A percentile compares a stretch with the other conserved stretches of the same genome.
phyloP scores from a whole-genome alignment of 2,329 filamentous ascomycete species.

The Fusarium verticillioides region DNA sequence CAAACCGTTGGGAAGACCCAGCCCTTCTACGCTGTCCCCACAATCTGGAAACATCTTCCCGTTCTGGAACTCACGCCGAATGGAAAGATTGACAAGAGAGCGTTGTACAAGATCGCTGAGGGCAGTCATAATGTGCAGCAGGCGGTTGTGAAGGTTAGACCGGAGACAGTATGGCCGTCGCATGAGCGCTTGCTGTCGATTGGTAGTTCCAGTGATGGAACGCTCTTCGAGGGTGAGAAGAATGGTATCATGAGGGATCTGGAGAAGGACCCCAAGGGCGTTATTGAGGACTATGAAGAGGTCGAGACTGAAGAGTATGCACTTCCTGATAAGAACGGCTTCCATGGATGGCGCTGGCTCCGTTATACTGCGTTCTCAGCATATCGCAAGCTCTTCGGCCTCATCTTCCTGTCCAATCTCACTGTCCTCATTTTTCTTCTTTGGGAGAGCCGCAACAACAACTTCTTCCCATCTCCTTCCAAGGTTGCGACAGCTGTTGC shows the following conservation, averaged over 20 bases:
- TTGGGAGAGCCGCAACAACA: background rate
- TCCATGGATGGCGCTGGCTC: constrained; percentile 33
- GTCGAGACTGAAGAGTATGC: constrained; percentile 13
- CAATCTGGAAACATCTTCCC: constrained; percentile 17
- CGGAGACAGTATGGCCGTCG: constrained; percentile 9
- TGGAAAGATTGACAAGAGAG: constrained; percentile 27
- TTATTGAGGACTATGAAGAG: constrained; percentile 3
- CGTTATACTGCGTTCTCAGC: constrained; percentile 27
- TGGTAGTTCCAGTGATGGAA: background rate
- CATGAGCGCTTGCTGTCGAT: constrained; percentile 7
- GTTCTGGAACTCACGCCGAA: constrained; percentile 29
- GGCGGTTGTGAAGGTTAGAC: background rate
- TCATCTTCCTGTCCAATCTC: constrained; percentile 29
- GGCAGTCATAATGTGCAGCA: rapidly evolving
- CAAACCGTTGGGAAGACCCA: constrained; percentile 2
- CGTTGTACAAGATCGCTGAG: constrained; percentile 8
- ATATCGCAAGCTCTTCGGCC: constrained; percentile 29
- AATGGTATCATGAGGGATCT: background rate
- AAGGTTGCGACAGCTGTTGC: constrained; percentile 31
- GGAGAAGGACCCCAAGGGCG: constrained; percentile 1
- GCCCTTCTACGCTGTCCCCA: constrained; percentile 28
- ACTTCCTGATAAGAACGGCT: constrained; percentile 22
- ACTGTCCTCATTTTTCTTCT: constrained; percentile 18
- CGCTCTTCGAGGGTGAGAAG: background rate
- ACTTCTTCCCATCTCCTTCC: constrained; percentile 19